These are phyloP conservation scores for Myochromella boudieri DNA, from an alignment of 768 basidiomycete genomes.

Conservation along the genomic window DNA sequence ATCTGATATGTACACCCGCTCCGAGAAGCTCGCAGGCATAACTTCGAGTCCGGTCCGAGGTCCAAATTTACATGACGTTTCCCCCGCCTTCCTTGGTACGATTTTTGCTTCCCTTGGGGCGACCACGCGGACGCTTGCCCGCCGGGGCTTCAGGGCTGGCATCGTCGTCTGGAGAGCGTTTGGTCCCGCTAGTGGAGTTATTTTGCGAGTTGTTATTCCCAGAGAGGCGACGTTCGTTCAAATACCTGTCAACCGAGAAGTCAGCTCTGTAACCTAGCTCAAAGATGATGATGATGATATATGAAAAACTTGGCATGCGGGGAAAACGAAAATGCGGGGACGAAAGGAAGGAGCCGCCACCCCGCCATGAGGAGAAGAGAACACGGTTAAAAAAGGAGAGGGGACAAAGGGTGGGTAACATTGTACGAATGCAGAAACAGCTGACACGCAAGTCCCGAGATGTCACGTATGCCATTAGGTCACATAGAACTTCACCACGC, in stretches of 20 bases:
- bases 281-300: neutral
- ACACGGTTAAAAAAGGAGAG: too few relatives aligned
- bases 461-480: too few relatives aligned
- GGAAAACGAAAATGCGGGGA: neutral
- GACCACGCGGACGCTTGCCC: constrained; percentile 58
- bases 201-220: constrained; percentile 37
- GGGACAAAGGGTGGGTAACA: too few relatives aligned
- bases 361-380: too few relatives aligned
- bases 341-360: neutral
- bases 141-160: constrained; percentile 21
- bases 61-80: too few relatives aligned
- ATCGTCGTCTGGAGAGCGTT: constrained; percentile 27
- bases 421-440: too few relatives aligned
- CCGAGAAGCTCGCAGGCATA: too few relatives aligned
- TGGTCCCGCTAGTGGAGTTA: constrained; percentile 19
- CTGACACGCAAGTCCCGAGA: too few relatives aligned
- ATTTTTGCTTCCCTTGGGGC: constrained; percentile 75
- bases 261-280: neutral
- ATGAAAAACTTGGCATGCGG: neutral
- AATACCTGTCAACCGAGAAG: constrained; percentile 40
- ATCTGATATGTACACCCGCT: too few relatives aligned
- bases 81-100: constrained; percentile 22
- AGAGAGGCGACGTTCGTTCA: constrained; percentile 60
- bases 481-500: too few relatives aligned
- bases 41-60: too few relatives aligned